phyloP scores from a whole-genome alignment of 192 early-diverging fungal genomes.

The Backusella australiensis region DNA sequence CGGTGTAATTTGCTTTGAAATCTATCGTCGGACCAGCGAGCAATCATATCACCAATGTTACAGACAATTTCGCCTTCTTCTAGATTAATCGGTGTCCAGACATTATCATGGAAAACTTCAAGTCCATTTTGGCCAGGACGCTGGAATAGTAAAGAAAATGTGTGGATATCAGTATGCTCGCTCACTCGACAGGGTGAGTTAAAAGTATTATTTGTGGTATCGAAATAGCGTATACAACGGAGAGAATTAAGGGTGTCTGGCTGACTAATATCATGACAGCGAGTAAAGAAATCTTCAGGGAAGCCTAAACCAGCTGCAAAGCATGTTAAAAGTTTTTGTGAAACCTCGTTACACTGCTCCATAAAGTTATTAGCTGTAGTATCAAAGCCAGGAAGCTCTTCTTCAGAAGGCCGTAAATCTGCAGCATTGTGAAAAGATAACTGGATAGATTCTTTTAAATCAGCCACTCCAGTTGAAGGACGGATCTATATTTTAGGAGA shows the following conservation, averaged over 20 bases:
- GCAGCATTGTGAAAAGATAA: slow-evolving; percentile 26
- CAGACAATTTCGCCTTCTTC: slow-evolving; percentile 29
- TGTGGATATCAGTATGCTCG: slow-evolving; percentile 18
- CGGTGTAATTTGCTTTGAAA: slow-evolving; percentile 31
- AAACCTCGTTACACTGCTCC: slow-evolving; percentile 28
- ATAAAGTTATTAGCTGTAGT: slow-evolving; percentile 15
- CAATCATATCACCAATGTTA: slow-evolving; percentile 38
- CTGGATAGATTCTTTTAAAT: slow-evolving; percentile 31
- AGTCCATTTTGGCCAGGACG: slow-evolving; percentile 16
- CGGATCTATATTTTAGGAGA: slow-evolving; percentile 5
- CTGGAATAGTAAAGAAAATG: slow-evolving; percentile 26
- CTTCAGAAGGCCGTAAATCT: slow-evolving; percentile 22
- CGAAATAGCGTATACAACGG: slow-evolving; percentile 21
- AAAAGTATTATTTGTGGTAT: background rate
- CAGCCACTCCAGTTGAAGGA: slow-evolving; percentile 12
- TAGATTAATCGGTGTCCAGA: slow-evolving; percentile 3
- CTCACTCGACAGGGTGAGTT: background rate
- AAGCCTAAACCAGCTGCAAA: slow-evolving; percentile 27
- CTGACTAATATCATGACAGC: slow-evolving; percentile 25
- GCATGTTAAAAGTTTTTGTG: slow-evolving; percentile 19
- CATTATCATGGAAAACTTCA: slow-evolving; percentile 9
- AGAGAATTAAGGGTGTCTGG: slow-evolving; percentile 28
- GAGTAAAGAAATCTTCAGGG: slow-evolving; percentile 26
- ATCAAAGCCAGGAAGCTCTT: slow-evolving; percentile 29
- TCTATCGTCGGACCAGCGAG: slow-evolving; percentile 34